phyloP scores from a whole-genome alignment of 2,329 filamentous ascomycete species.

The Fusarium secorum region DNA sequence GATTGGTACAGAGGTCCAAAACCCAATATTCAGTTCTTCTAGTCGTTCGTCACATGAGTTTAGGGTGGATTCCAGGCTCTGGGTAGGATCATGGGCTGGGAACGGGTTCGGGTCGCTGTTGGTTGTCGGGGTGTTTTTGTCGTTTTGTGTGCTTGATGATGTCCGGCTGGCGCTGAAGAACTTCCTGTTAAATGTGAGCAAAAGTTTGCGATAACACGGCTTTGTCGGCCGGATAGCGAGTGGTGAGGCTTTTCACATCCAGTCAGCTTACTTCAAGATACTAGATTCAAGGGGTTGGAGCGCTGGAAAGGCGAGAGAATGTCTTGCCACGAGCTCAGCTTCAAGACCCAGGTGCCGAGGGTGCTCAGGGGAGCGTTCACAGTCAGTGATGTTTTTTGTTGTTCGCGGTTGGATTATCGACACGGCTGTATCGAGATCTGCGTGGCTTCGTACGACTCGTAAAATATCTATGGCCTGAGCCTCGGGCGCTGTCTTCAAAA shows the following conservation, averaged over 20 bases:
- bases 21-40: conserved; percentile 39
- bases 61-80: not conserved
- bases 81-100: not conserved
- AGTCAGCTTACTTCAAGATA: conserved; percentile 9
- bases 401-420: conserved; percentile 4
- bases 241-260: not conserved
- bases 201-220: not conserved
- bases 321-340: conserved; percentile 26
- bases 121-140: not conserved
- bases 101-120: conserved; percentile 4
- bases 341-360: conserved; percentile 8
- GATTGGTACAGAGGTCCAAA: conserved; percentile 48
- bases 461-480: conserved; percentile 20
- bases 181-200: not conserved
- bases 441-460: conserved; percentile 7
- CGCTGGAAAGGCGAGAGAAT: conserved; percentile 16
- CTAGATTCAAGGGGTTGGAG: conserved; percentile 4
- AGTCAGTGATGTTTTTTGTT: not conserved
- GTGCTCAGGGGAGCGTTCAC: not conserved
- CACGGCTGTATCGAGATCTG: conserved; percentile 3
- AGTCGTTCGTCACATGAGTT: conserved; percentile 42
- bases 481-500: conserved; percentile 6
- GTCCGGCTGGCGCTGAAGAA: not conserved
- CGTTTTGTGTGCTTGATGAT: not conserved
- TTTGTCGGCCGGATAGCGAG: not conserved